Evolutionary conservation across 169 alveolate species (phyloP), one percentile per base, ranked within the genome.

Genomic region (Eimeria falciformis): DNA sequence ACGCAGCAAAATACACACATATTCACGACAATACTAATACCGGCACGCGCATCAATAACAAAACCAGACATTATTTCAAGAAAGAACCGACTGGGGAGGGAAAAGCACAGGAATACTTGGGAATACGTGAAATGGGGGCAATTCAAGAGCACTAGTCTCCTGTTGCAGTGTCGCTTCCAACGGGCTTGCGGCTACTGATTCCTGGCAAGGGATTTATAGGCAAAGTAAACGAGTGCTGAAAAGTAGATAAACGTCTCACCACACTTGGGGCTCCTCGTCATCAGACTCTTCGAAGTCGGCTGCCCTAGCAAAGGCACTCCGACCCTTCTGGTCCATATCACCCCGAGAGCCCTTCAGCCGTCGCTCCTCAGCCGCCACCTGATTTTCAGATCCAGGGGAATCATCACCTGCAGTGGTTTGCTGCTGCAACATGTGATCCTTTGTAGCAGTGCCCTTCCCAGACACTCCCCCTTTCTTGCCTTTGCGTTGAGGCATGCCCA

Each of bases 401-500:
- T 27, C 3, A 4, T 71, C 82, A 14, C 58, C 9, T 40, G 56
- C 33, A 5, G 82, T 33, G 25, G 55, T 3, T 71, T 37, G 82
- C 58, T 37, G 82, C 82, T 71, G 82, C 56, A 7, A 33, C 56
- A 40, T 7, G 21, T 68, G 75, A 33, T 50, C 88, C 25, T 71
- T 71, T 0, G 40, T 3, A 62, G 75, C 17, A 21, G 18, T 9
- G 29, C 75, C 37, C 12, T 62, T 62, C 43, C 75, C 75, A 23
- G 23, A 27, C 5, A 25, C 88, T 29, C 88, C 83, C 37, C 69
- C 71, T 50, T 55, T 29, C 75, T 33, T 79, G 33, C 73, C 73
- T 23, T 53, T 79, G 12, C 88, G 88, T 71, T 79, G 88, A 47
- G 43, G 75, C 33, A 37, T 18, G 55, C 25, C 73, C 88, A 79